These are phyloP conservation scores for Paecilomyces fulvus DNA, from an alignment of 2,329 filamentous ascomycete genomes.

Conservation along the genomic window DNA sequence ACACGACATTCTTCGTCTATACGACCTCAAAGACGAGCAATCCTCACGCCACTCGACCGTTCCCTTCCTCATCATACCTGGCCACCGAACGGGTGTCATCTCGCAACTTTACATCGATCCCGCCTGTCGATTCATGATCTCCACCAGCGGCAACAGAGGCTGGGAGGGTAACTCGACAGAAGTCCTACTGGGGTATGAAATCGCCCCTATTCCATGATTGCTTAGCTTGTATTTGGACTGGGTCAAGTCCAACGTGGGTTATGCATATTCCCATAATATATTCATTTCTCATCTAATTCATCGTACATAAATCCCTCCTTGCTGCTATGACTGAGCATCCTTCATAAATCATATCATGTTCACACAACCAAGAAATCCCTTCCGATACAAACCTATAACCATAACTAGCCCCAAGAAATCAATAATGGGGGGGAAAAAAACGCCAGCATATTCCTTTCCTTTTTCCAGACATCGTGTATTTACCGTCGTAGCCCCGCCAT, in stretches of 20 bases:
- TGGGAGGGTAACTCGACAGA: constrained; percentile 92
- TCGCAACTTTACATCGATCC: constrained; percentile 80
- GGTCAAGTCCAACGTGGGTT: neutral
- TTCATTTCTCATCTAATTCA: constrained; percentile 47
- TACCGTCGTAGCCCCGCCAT: neutral
- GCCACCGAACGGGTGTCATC: constrained; percentile 80
- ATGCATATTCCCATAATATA: neutral
- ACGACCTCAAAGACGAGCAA: constrained; percentile 67
- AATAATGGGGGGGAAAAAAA: neutral
- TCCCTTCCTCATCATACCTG: constrained; percentile 93
- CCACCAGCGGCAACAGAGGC: constrained; percentile 80
- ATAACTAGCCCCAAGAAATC: neutral
- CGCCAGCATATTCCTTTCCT: neutral
- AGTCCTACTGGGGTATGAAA: constrained; percentile 90
- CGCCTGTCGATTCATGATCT: constrained; percentile 83
- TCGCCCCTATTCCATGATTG: constrained; percentile 41
- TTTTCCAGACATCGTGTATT: neutral
- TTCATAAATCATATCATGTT: neutral
- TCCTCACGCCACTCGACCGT: constrained; percentile 66
- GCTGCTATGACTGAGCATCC: neutral
- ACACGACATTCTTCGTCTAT: constrained; percentile 86
- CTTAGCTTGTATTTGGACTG: neutral
- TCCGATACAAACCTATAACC: neutral
- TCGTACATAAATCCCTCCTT: constrained; percentile 28
- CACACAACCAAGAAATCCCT: neutral